Evolutionary conservation across 148 eudicot species (phyloP).

Genomic region (Chenopodium berlandieri): DNA sequence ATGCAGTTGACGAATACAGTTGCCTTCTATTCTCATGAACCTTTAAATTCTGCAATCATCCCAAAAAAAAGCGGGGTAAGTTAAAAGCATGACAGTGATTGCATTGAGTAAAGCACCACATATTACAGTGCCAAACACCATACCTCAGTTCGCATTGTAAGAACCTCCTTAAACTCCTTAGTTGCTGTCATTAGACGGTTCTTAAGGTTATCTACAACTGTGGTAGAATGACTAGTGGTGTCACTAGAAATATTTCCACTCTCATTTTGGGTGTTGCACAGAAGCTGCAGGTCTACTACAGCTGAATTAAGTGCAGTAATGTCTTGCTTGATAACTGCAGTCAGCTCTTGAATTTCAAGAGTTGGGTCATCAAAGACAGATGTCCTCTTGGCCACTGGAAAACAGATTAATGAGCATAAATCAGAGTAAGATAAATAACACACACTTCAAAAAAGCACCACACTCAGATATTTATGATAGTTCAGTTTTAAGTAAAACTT

Average conservation of each 20-base stretch:
- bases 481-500: background rate
- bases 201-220: conserved; percentile 79
- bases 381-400: conserved; percentile 78
- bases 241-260: conserved; percentile 63
- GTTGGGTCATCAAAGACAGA: conserved; percentile 81
- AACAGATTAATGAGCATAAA: conserved; percentile 4
- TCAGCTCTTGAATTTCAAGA: conserved; percentile 72
- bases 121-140: conserved; percentile 3
- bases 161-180: conserved; percentile 80
- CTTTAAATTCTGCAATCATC: conserved; percentile 56
- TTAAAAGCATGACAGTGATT: background rate
- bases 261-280: conserved; percentile 60
- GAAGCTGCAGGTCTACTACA: conserved; percentile 69
- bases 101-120: conserved; percentile 1
- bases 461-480: background rate
- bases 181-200: conserved; percentile 72
- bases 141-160: conserved; percentile 85
- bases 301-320: conserved; percentile 73
- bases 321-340: conserved; percentile 83
- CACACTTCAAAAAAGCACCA: conserved; percentile 2
- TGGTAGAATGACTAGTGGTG: conserved; percentile 67
- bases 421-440: background rate
- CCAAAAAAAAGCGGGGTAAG: background rate
- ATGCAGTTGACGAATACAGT: conserved; percentile 56
- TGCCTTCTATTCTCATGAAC: conserved; percentile 70